These are phyloP conservation scores for Botrytis pseudocinerea DNA, from an alignment of 2,329 filamentous ascomycete species.

Conservation along the genomic window DNA sequence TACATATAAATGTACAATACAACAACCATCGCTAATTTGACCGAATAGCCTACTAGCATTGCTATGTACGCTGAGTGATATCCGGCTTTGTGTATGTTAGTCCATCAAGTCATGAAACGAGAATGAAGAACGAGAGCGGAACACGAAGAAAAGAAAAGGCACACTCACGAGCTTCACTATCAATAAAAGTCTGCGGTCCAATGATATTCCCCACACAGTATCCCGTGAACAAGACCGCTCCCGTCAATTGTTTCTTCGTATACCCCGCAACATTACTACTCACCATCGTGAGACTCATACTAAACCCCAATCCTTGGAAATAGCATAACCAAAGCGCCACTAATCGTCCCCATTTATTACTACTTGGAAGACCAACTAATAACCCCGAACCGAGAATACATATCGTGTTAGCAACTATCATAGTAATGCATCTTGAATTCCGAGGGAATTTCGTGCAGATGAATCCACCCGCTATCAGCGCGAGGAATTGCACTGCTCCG, in stretches of 20 bases:
- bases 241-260: slow-evolving; percentile 56
- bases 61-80: slow-evolving; percentile 40
- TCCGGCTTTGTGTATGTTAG: slow-evolving; percentile 36
- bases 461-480: slow-evolving; percentile 52
- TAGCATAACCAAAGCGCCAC: slow-evolving; percentile 59
- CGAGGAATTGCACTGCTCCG: slow-evolving; percentile 57
- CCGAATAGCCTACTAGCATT: slow-evolving; percentile 56
- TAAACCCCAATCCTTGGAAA: slow-evolving; percentile 55
- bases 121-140: background rate
- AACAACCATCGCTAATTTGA: slow-evolving; percentile 53
- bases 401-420: slow-evolving; percentile 56
- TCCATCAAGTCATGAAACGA: background rate
- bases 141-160: background rate
- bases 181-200: slow-evolving; percentile 43
- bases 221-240: slow-evolving; percentile 52
- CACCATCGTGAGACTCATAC: slow-evolving; percentile 54
- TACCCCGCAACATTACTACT: slow-evolving; percentile 55
- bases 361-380: slow-evolving; percentile 51
- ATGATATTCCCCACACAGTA: slow-evolving; percentile 58
- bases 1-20: slow-evolving; percentile 58
- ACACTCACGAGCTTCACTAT: slow-evolving; percentile 35
- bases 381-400: slow-evolving; percentile 55
- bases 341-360: slow-evolving; percentile 57
- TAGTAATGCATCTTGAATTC: slow-evolving; percentile 52
- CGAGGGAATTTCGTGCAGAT: slow-evolving; percentile 55